These are phyloP conservation scores for Capsicum rhomboideum DNA, from an alignment of 257 asterid genomes.

Conservation along the genomic window DNA sequence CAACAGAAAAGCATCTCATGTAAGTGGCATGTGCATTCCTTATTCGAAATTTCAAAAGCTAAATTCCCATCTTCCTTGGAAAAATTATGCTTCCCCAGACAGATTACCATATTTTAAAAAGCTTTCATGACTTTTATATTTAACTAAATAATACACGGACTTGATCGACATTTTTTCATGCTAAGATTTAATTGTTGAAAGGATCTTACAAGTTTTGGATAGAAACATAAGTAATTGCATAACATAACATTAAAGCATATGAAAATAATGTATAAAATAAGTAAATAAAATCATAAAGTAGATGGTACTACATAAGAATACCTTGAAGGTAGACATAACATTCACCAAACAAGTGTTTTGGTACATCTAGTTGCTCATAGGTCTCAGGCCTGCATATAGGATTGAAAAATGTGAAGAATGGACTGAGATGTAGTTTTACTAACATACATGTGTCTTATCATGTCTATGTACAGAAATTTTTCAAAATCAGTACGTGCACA, in stretches of 20 bases:
- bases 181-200: not conserved
- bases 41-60: not conserved
- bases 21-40: not conserved
- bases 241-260: not conserved
- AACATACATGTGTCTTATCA: not conserved
- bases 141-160: not conserved
- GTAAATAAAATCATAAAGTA: not conserved
- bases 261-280: not conserved
- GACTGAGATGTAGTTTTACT: not conserved
- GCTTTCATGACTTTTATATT: not conserved
- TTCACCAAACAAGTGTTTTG: constrained; percentile 81
- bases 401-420: constrained; percentile 8
- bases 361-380: constrained; percentile 73
- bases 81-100: not conserved
- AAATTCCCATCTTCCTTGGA: not conserved
- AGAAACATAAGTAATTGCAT: not conserved
- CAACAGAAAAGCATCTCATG: not conserved
- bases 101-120: not conserved
- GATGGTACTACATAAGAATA: constrained; percentile 15
- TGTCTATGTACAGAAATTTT: not conserved
- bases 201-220: not conserved
- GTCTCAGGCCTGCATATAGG: constrained; percentile 54
- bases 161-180: not conserved
- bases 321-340: constrained; percentile 83
- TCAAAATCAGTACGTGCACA: constrained; percentile 4